Percentiles rank a stretch among this genome's conserved stretches.
These are phyloP conservation scores for Allium sativum DNA, from an alignment of 106 monocot genomes.

Conservation along the genomic window DNA sequence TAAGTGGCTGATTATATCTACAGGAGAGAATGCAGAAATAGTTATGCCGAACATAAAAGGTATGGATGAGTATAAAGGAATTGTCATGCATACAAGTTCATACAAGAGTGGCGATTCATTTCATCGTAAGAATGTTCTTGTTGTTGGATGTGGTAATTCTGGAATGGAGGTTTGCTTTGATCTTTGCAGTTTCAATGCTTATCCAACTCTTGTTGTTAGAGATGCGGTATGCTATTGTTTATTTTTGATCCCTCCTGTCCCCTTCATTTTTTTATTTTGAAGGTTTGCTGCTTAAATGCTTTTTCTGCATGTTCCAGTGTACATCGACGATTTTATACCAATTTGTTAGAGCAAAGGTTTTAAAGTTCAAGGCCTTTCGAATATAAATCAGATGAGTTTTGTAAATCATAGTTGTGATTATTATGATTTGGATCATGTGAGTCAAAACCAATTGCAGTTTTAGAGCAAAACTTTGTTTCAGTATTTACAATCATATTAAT, in stretches of 20 bases:
- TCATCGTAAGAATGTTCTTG: slow-evolving; percentile 52
- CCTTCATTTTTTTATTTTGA: no score
- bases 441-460: no score
- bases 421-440: no score
- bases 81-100: slow-evolving; percentile 52
- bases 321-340: background rate
- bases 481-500: no score
- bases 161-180: slow-evolving; percentile 91
- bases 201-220: slow-evolving; percentile 50
- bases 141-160: slow-evolving; percentile 73
- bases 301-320: no score
- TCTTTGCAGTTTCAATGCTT: slow-evolving; percentile 58
- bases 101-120: slow-evolving; percentile 53
- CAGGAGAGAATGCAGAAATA: slow-evolving; percentile 74
- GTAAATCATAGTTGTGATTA: no score
- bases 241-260: background rate
- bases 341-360: no score
- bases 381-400: no score
- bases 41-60: slow-evolving; percentile 54
- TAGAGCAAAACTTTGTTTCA: no score
- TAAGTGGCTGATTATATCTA: slow-evolving; percentile 62
- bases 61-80: slow-evolving; percentile 31
- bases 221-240: slow-evolving; percentile 39
- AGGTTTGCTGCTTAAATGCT: no score
- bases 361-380: no score